phyloP scores from a whole-genome alignment of 352 stramenopile species.

The Phytophthora crassamura region DNA sequence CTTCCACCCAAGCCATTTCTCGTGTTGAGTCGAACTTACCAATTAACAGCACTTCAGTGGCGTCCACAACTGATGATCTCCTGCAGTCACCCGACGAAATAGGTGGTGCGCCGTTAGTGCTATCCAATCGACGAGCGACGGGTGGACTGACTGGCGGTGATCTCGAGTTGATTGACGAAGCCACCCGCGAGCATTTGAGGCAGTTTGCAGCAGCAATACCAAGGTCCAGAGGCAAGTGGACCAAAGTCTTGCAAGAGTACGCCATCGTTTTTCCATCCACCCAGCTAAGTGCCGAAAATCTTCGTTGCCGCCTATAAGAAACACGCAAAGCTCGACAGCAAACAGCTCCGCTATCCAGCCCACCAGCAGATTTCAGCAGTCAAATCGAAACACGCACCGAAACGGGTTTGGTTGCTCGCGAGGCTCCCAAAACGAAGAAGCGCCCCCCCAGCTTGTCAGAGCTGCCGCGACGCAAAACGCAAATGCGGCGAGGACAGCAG shows the following conservation, averaged over 20 bases:
- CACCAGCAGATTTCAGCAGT: neutral
- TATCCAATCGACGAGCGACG: neutral
- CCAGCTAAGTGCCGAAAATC: neutral
- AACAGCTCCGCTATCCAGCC: neutral
- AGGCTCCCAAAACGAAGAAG: neutral
- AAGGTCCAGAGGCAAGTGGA: neutral
- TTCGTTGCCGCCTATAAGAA: neutral
- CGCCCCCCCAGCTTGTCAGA: neutral
- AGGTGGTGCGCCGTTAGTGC: no score
- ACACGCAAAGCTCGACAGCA: no score
- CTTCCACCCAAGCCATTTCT: no score
- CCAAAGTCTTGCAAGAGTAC: neutral
- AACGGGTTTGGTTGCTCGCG: neutral
- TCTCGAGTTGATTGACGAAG: neutral
- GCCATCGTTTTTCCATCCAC: neutral
- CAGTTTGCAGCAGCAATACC: neutral
- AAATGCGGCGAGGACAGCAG: neutral
- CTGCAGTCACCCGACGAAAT: no score
- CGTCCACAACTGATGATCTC: no score
- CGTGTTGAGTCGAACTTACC: no score
- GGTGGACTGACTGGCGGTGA: no score
- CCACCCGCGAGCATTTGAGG: neutral
- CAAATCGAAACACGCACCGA: neutral
- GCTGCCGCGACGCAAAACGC: neutral
- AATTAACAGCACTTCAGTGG: no score